Percentiles rank a stretch among this genome's conserved stretches.
Conservation (phyloP, 345 rosid genomes). For the Pugionium cornutum region DNA sequence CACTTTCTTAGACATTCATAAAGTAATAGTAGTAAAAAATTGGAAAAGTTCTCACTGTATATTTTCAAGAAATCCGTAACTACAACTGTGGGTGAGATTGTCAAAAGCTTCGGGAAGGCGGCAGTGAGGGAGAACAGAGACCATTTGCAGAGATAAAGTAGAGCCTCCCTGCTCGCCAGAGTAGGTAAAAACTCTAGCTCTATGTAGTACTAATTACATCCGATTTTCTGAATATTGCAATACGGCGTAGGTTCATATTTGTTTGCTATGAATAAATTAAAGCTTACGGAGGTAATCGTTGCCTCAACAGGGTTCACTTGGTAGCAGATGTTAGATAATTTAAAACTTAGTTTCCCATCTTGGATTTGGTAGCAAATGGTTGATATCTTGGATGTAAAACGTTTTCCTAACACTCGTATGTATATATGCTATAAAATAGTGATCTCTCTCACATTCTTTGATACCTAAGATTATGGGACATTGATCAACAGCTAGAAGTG, state of each 20-base stretch:
- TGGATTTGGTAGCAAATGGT: constrained; percentile 9
- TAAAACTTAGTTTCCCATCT: constrained; percentile 15
- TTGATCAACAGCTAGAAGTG: constrained; percentile 59
- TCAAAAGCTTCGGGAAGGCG: constrained; percentile 34
- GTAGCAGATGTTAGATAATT: not conserved
- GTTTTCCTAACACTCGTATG: constrained; percentile 17
- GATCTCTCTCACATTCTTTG: constrained; percentile 6
- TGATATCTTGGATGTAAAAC: not conserved
- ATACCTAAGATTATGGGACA: constrained; percentile 44
- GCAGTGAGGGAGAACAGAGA: constrained; percentile 37
- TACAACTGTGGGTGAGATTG: not conserved
- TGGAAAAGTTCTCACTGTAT: constrained; percentile 1
- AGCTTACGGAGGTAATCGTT: constrained; percentile 4
- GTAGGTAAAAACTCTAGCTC: constrained; percentile 19
- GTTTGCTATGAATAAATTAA: constrained; percentile 3
- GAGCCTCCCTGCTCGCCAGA: constrained; percentile 24
- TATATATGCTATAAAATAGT: not conserved
- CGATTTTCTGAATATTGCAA: constrained; percentile 8
- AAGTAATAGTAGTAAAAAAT: not conserved
- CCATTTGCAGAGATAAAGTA: constrained; percentile 47
- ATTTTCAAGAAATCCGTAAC: constrained; percentile 1
- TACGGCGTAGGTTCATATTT: not conserved
- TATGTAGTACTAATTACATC: not conserved
- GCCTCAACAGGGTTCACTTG: not conserved
- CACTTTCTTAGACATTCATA: constrained; percentile 8